Conservation (phyloP, 129 eudicot genomes). For the Pittosporum tobira region DNA sequence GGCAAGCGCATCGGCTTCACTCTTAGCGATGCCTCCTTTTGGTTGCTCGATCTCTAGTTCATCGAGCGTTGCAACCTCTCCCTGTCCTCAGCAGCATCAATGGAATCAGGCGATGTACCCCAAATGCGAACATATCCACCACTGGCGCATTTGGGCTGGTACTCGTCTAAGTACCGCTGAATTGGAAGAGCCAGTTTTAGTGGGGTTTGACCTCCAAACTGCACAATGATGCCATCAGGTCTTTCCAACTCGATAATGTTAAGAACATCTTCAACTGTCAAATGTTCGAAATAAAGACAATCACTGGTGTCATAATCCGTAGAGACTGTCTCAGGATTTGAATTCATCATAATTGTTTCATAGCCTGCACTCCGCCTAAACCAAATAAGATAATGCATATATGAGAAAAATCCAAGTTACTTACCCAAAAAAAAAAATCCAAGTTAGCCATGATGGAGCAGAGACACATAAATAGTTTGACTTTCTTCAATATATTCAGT, state of each 20-base stretch:
- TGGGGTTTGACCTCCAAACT: constrained; percentile 98
- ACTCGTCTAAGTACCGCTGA: constrained; percentile 69
- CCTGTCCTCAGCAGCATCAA: constrained; percentile 95
- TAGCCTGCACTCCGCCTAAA: constrained; percentile 67
- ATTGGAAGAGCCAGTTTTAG: constrained; percentile 76
- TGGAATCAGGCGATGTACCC: constrained; percentile 97
- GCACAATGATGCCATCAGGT: constrained; percentile 96
- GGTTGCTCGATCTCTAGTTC: constrained; percentile 87
- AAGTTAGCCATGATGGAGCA: not conserved
- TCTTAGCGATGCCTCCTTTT: constrained; percentile 90
- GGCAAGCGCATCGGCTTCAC: constrained; percentile 72
- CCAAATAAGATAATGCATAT: not conserved
- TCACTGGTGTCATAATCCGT: constrained; percentile 97
- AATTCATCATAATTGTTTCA: constrained; percentile 97
- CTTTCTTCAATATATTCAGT: not conserved
- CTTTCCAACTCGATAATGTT: constrained; percentile 81
- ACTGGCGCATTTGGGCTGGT: constrained; percentile 45
- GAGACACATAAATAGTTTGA: not conserved
- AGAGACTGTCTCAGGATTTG: constrained; percentile 93
- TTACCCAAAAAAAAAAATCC: too few species aligned
- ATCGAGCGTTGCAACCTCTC: constrained; percentile 69
- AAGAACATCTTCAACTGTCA: constrained; percentile 85
- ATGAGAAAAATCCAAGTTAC: too few species aligned
- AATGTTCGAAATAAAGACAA: constrained; percentile 85
- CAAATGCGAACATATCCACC: constrained; percentile 77